Base-by-base conservation (phyloP, 495 filamentous ascomycete species). In the Arthonia radiata region DNA sequence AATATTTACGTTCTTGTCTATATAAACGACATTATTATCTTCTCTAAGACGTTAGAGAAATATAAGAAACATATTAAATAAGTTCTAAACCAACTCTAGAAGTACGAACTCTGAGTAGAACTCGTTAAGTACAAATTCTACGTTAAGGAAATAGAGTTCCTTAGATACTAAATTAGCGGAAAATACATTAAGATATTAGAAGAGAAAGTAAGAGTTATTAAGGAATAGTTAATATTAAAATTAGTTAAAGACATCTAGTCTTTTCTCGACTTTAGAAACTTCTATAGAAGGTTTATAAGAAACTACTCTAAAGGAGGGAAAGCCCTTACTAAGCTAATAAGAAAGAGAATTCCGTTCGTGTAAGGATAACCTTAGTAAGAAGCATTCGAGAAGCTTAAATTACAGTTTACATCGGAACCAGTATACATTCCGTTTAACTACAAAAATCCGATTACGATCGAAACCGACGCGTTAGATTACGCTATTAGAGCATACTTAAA, bases 21-120 rank as follows among this genome's bases (percentile, higher is more conserved):
- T 25, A 22, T 52, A 0, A 37, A 52, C n/a, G 32, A 53, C 25
- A 41, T 53, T 15, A 31, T 49, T 8, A 42, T 53, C 13, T 50
- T 41, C 27, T 37, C 37, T 9, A 23, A 29, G 24, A 31, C 24
- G 18, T 25, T 26, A 23, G 14, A 27, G 23, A 28, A 36, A 33
- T 32, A 40, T 22, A 17, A n/a, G n/a, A 7, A 22, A 13, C 25
- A 36, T 15, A 13, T 36, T 2, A 1, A 17, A 17, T 5, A 24
- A 2, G 33, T 46, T 1, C 29, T 46, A 6, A 1, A 32, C 12
- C 6, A 15, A 1, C 21, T 41, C 9, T 3, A 13, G 15, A 15
- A 33, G 3, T 11, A 7, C 5, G 24, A 11, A 7, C 26, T 39
- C 2, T 23, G 30, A 5, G 30, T 29, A 7, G 26, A 37, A 10